Conservation (phyloP, 768 basidiomycete species). For the Leucosporidium scottii region DNA sequence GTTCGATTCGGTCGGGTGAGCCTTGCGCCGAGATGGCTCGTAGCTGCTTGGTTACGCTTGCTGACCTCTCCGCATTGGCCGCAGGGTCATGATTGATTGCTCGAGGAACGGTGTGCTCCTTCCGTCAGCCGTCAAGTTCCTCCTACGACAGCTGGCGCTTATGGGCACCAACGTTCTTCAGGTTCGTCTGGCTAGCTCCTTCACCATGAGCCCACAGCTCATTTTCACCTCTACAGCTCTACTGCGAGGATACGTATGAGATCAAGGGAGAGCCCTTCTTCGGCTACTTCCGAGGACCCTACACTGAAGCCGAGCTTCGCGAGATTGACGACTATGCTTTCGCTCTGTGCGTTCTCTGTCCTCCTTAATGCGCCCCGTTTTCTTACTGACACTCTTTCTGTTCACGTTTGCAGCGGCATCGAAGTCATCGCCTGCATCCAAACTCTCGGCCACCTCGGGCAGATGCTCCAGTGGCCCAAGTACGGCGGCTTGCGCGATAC, state of each 20-base stretch:
- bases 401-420: conserved; percentile 22
- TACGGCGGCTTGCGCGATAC: conserved; percentile 32
- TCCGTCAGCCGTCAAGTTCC: conserved; percentile 21
- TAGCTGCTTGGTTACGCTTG: neutral
- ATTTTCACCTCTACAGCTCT: conserved; percentile 12
- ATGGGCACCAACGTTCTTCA: conserved; percentile 33
- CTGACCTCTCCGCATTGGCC: neutral
- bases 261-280: conserved; percentile 36
- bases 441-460: conserved; percentile 35
- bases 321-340: conserved; percentile 36
- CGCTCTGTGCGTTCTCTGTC: conserved; percentile 14
- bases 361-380: neutral
- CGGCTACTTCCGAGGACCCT: conserved; percentile 35
- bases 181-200: conserved; percentile 3
- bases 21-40: neutral
- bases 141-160: conserved; percentile 28
- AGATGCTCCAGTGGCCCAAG: conserved; percentile 37
- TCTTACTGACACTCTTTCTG: neutral
- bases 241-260: conserved; percentile 34
- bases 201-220: no score
- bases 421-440: conserved; percentile 36
- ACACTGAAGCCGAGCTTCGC: conserved; percentile 17
- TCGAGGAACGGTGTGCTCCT: conserved; percentile 34
- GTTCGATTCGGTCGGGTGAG: conserved; percentile 34
- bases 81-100: conserved; percentile 36